phyloP scores from a whole-genome alignment of 148 eudicot genomes.

The Silene uniflora region DNA sequence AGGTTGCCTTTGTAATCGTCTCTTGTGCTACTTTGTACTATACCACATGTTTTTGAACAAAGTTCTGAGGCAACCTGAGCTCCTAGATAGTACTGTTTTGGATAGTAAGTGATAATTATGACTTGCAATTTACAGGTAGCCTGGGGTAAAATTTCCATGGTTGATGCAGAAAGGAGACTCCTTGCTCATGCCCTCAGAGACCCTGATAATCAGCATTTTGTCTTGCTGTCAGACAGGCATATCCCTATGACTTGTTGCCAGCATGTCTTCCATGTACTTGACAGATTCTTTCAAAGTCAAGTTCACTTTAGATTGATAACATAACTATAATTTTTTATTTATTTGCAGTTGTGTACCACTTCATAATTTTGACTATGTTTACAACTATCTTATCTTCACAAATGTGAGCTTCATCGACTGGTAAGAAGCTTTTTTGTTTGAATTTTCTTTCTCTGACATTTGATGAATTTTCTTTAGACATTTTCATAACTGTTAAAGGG shows the following conservation, averaged over 20 bases:
- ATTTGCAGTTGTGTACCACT: constrained; percentile 57
- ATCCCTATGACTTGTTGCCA: constrained; percentile 11
- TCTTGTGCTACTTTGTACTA: background rate
- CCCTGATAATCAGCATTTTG: constrained; percentile 57
- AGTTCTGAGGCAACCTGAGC: background rate
- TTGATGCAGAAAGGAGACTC: constrained; percentile 66
- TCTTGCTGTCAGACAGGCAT: constrained; percentile 58
- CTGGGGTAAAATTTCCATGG: constrained; percentile 62
- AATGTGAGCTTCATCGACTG: constrained; percentile 62
- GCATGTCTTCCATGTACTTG: background rate
- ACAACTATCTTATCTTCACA: constrained; percentile 55
- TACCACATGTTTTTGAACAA: background rate
- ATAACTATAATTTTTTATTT: background rate
- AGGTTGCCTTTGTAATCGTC: background rate
- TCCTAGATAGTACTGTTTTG: background rate
- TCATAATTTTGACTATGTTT: constrained; percentile 61
- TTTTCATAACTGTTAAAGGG: too few species aligned
- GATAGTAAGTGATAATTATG: background rate
- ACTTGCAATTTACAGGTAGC: constrained; percentile 31
- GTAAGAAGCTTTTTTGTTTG: constrained; percentile 31
- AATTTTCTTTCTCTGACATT: background rate
- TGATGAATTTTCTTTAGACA: background rate
- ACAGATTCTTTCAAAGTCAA: background rate
- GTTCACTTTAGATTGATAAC: constrained; percentile 12
- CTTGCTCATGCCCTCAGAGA: constrained; percentile 54